Evolutionary conservation across 805 yeast genomes (phyloP).

Genomic region (Kregervanrija delftensis): DNA sequence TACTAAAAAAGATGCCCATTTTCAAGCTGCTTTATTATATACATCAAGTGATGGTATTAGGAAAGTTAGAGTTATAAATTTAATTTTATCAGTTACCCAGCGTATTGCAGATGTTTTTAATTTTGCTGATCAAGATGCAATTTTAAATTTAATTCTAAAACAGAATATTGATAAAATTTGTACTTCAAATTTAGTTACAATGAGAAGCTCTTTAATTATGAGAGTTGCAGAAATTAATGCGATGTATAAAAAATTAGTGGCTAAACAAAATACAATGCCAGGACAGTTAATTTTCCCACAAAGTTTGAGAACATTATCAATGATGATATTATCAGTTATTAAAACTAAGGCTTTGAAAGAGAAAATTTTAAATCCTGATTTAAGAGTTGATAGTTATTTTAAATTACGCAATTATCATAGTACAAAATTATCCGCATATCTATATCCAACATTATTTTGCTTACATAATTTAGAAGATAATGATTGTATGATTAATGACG

Average conservation of each 20-base stretch:
- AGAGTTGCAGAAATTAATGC: conserved; percentile 52
- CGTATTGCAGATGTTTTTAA: conserved; percentile 67
- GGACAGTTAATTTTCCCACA: conserved; percentile 78
- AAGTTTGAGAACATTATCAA: conserved; percentile 63
- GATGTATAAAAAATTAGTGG: conserved; percentile 45
- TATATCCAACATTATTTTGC: conserved; percentile 78
- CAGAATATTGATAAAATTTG: conserved; percentile 36
- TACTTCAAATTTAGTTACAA: conserved; percentile 31
- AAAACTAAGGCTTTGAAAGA: conserved; percentile 60
- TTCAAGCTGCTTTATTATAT: conserved; percentile 85
- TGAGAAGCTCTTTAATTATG: conserved; percentile 23
- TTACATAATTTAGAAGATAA: conserved; percentile 55
- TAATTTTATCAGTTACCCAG: conserved; percentile 74
- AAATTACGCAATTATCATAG: conserved; percentile 47
- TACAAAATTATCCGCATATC: conserved; percentile 49
- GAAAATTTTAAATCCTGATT: conserved; percentile 49
- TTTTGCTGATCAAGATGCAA: conserved; percentile 71
- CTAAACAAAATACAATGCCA: conserved; percentile 37
- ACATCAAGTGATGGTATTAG: conserved; percentile 72
- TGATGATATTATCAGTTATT: conserved; percentile 59
- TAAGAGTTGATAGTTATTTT: conserved; percentile 49
- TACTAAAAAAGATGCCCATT: conserved; percentile 70
- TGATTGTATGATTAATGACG: conserved; percentile 46
- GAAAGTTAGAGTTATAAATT: conserved; percentile 80
- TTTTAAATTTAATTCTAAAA: conserved; percentile 46